Percentiles rank a stretch among this genome's conserved stretches.
Evolutionary conservation across 306 rosid species (phyloP).

Genomic region (Prunus salicina): DNA sequence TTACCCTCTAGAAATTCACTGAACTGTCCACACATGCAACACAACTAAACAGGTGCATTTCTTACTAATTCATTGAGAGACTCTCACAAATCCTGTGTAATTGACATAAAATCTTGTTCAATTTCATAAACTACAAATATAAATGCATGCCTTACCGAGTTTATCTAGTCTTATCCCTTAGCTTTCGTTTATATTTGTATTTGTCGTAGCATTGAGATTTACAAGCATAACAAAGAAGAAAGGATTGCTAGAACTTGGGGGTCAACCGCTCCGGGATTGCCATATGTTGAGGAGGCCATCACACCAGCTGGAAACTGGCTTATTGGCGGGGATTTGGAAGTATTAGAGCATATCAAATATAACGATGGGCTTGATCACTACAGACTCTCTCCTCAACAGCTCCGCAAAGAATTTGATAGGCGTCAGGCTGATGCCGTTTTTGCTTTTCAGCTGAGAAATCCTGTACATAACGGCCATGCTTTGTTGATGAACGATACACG

Average conservation of each 20-base stretch:
- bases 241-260: slow-evolving; percentile 99
- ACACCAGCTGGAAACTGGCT: slow-evolving; percentile 90
- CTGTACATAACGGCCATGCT: slow-evolving; percentile 97
- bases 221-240: slow-evolving; percentile 96
- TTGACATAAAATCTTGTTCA: background rate
- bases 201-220: slow-evolving; percentile 72
- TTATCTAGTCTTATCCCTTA: slow-evolving; percentile 5
- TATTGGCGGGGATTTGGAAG: slow-evolving; percentile 92
- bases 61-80: background rate
- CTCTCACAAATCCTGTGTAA: background rate
- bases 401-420: slow-evolving; percentile 77
- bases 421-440: slow-evolving; percentile 94
- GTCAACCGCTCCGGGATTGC: slow-evolving; percentile 84
- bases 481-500: slow-evolving; percentile 95
- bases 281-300: slow-evolving; percentile 81
- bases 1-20: background rate
- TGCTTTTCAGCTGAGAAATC: slow-evolving; percentile 93
- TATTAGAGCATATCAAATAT: slow-evolving; percentile 68
- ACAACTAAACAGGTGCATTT: background rate
- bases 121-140: background rate
- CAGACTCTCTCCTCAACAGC: slow-evolving; percentile 87
- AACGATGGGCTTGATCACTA: slow-evolving; percentile 90
- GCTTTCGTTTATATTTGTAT: background rate
- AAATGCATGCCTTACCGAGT: background rate
- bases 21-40: background rate